Base-by-base conservation (phyloP, 2,329 filamentous ascomycete genomes). In the Alternaria sp. region DNA sequence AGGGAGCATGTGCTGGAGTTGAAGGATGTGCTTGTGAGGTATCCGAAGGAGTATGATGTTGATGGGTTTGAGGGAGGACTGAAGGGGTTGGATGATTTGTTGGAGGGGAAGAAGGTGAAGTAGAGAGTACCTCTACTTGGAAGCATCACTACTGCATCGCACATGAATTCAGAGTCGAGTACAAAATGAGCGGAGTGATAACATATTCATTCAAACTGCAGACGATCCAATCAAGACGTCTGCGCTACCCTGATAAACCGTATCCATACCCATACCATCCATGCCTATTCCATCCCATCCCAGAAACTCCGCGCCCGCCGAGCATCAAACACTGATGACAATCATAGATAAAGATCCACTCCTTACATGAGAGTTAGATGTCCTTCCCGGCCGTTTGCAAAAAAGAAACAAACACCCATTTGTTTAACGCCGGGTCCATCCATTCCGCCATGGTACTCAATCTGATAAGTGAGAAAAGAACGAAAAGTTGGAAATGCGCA, bases 11-110 rank as follows among this genome's bases (percentile, higher is more conserved):
- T 93, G 83, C 81, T 82, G 67, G 87, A 94, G 81, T 83, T 98
- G 73, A 91, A 84, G 76, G 86, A 88, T n/a, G 86, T 97, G 55
- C 77, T 99, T 54, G 89, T 95, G 70, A 89, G 86, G 71, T 99
- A 98, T 82, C 94, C 95, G 0, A 89, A 92, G 36, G 96, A 99
- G 83, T 99, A 99, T 80, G 93, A 98, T 79, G 77, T 96, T 51
- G 85, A 84, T 15, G 88, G 90, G 68, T 93, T 88, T 80, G 91
- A 97, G 67, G 92, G 88, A 4, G 93, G 93, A 0, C 84, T 89
- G 62, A 85, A 88, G 46, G 90, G 88, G 15, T 74, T 94, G 77
- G 84, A 82, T 72, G 70, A 77, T 28, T 32, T 78, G 51, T 36
- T 77, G 30, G 57, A 65, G 43, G 56, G 60, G 61, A 73, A 69